Evolutionary conservation across 2,329 filamentous ascomycete genomes (phyloP).

Genomic region (Cladosporium velox): DNA sequence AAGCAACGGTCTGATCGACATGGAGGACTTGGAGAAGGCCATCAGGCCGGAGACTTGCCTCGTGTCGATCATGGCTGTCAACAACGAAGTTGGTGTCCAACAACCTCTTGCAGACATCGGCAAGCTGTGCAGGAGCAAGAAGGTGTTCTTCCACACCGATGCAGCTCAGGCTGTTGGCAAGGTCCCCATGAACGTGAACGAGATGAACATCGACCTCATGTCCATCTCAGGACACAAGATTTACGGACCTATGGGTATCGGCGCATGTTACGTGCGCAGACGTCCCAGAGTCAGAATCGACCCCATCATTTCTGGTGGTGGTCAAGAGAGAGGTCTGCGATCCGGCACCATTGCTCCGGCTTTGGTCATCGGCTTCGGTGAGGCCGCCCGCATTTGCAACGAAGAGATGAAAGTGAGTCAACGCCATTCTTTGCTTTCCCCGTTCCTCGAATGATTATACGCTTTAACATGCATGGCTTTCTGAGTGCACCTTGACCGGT

Average conservation of each 20-base stretch:
- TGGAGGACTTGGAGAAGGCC: slow-evolving; percentile 82
- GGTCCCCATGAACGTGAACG: slow-evolving; percentile 93
- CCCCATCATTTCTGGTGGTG: slow-evolving; percentile 92
- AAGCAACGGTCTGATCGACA: slow-evolving; percentile 78
- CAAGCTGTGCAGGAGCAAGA: slow-evolving; percentile 83
- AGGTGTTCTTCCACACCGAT: slow-evolving; percentile 98
- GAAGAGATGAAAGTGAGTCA: slow-evolving; percentile 82
- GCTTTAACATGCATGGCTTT: slow-evolving; percentile 89
- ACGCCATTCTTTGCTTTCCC: slow-evolving; percentile 25
- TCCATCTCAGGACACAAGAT: slow-evolving; percentile 99
- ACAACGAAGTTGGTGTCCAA: slow-evolving; percentile 99
- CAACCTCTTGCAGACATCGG: slow-evolving; percentile 94
- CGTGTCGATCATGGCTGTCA: slow-evolving; percentile 98
- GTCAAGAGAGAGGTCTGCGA: slow-evolving; percentile 90
- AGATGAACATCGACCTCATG: slow-evolving; percentile 98
- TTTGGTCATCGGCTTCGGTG: slow-evolving; percentile 87
- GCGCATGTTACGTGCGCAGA: slow-evolving; percentile 92
- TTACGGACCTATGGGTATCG: slow-evolving; percentile 95
- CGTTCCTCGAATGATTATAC: slow-evolving; percentile 68
- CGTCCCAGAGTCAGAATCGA: slow-evolving; percentile 91
- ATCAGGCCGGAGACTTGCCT: slow-evolving; percentile 88
- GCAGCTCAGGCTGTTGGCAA: slow-evolving; percentile 98
- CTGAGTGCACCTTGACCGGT: slow-evolving; percentile 68
- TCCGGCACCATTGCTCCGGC: slow-evolving; percentile 92
- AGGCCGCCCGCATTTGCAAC: slow-evolving; percentile 88